Evolutionary conservation across 2,329 filamentous ascomycete genomes (phyloP).

Genomic region (Dissoconium aciculare): DNA sequence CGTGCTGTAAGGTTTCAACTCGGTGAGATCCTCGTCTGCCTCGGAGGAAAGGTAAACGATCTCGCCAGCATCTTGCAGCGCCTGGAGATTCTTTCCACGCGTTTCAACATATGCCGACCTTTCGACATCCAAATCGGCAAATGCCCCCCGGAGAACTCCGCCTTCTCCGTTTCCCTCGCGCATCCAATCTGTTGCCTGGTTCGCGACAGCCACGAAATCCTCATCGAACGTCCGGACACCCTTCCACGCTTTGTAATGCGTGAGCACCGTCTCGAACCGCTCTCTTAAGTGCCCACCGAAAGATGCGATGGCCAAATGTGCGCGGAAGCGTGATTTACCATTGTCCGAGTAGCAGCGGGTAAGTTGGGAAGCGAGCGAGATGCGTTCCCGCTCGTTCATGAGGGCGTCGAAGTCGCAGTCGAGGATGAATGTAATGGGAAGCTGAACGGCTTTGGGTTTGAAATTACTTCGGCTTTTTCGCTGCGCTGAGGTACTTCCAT

Average conservation of each 20-base stretch:
- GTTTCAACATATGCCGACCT: slow-evolving; percentile 12
- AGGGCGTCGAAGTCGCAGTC: slow-evolving; percentile 86
- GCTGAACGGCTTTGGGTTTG: slow-evolving; percentile 34
- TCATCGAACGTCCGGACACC: slow-evolving; percentile 57
- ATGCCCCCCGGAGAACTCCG: slow-evolving; percentile 17
- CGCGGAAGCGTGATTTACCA: slow-evolving; percentile 48
- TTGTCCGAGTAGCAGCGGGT: slow-evolving; percentile 87
- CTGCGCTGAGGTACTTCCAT: slow-evolving; percentile 6
- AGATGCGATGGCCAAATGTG: slow-evolving; percentile 61
- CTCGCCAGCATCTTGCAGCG: slow-evolving; percentile 30
- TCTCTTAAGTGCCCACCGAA: slow-evolving; percentile 61
- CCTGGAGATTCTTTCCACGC: slow-evolving; percentile 9
- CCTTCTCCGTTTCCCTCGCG: slow-evolving; percentile 29
- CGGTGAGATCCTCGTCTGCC: slow-evolving; percentile 67
- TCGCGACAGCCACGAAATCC: slow-evolving; percentile 57
- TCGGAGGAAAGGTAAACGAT: slow-evolving; percentile 86
- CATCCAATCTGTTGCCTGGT: slow-evolving; percentile 52
- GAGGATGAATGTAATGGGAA: slow-evolving; percentile 68
- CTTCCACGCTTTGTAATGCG: slow-evolving; percentile 64
- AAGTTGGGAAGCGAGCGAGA: slow-evolving; percentile 70
- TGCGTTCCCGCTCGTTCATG: slow-evolving; percentile 75
- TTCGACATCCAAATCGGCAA: slow-evolving; percentile 3
- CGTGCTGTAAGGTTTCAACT: slow-evolving; percentile 71
- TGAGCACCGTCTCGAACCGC: slow-evolving; percentile 63
- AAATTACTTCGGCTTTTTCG: slow-evolving; percentile 11